Conservation (phyloP, 1,139 yeast genomes). For the Sporopachydermia cereana region DNA sequence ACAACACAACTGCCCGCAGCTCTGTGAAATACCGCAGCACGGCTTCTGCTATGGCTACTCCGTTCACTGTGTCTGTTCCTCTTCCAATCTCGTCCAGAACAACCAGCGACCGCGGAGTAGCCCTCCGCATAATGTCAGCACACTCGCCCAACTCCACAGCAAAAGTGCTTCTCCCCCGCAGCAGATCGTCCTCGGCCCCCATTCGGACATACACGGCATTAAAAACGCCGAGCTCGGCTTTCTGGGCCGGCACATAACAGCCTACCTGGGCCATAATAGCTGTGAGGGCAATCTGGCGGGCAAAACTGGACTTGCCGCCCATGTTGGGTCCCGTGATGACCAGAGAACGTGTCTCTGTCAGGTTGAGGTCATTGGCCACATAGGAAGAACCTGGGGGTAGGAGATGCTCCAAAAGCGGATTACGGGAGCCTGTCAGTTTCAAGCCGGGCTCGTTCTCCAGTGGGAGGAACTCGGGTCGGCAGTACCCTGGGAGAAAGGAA, state of each 20-base stretch:
- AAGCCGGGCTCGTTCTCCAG: slow-evolving; percentile 37
- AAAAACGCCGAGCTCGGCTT: slow-evolving; percentile 47
- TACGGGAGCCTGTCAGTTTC: slow-evolving; percentile 48
- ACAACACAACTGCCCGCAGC: slow-evolving; percentile 46
- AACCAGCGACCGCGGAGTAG: slow-evolving; percentile 42
- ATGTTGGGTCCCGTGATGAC: slow-evolving; percentile 67
- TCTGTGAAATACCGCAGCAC: slow-evolving; percentile 50
- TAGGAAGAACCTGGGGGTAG: slow-evolving; percentile 29
- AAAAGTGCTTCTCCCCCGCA: slow-evolving; percentile 62
- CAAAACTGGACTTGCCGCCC: slow-evolving; percentile 69
- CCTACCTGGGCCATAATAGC: slow-evolving; percentile 45
- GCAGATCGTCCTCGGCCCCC: slow-evolving; percentile 67
- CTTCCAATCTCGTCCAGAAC: slow-evolving; percentile 59
- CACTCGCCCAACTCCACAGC: slow-evolving; percentile 67
- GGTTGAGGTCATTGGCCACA: slow-evolving; percentile 58
- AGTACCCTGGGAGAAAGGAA: slow-evolving; percentile 38
- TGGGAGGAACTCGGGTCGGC: slow-evolving; percentile 40
- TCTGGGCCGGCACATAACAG: slow-evolving; percentile 28
- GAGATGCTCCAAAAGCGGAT: slow-evolving; percentile 65
- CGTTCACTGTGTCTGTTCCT: slow-evolving; percentile 85
- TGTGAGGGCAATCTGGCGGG: slow-evolving; percentile 48
- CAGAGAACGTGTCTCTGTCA: slow-evolving; percentile 40
- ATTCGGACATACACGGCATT: slow-evolving; percentile 41
- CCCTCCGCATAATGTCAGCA: slow-evolving; percentile 37
- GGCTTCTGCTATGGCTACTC: slow-evolving; percentile 75